Conservation (phyloP, 805 yeast genomes). For the Ogataea populi-albae region DNA sequence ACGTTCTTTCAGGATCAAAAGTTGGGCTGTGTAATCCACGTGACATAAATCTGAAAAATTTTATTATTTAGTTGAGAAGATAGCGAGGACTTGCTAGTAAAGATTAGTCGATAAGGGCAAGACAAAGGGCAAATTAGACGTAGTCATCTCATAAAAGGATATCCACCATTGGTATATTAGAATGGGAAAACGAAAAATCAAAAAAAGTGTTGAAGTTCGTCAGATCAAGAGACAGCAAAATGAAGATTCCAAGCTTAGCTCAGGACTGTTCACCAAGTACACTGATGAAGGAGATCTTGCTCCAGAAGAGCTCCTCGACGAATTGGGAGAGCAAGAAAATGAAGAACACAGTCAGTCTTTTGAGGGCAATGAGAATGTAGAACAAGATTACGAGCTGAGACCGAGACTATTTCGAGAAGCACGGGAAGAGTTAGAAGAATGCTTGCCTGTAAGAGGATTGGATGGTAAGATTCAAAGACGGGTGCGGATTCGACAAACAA, state of each 20-base stretch:
- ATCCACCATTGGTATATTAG: background rate
- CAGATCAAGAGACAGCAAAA: constrained; percentile 39
- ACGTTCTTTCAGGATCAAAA: too few species aligned
- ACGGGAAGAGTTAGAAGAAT: constrained; percentile 51
- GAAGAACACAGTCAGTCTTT: constrained; percentile 17
- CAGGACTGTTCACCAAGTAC: constrained; percentile 34
- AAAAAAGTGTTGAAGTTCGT: constrained; percentile 34
- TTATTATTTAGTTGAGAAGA: too few species aligned
- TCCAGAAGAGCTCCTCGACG: constrained; percentile 15
- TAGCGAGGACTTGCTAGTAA: too few species aligned
- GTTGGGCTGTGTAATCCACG: too few species aligned
- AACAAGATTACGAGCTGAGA: constrained; percentile 70
- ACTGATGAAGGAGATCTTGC: constrained; percentile 14
- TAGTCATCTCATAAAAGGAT: too few species aligned
- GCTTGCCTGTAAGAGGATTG: constrained; percentile 71
- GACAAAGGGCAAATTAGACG: too few species aligned
- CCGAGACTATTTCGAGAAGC: constrained; percentile 57
- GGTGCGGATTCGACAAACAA: constrained; percentile 10
- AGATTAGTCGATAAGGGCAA: too few species aligned
- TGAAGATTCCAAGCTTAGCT: constrained; percentile 39
- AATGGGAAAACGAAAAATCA: constrained; percentile 39
- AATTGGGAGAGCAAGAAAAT: too few species aligned
- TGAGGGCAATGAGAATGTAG: constrained; percentile 44
- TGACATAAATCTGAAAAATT: too few species aligned
- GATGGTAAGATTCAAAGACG: constrained; percentile 63